phyloP scores from a whole-genome alignment of 2,329 filamentous ascomycete species.

The Clonostachys solani region DNA sequence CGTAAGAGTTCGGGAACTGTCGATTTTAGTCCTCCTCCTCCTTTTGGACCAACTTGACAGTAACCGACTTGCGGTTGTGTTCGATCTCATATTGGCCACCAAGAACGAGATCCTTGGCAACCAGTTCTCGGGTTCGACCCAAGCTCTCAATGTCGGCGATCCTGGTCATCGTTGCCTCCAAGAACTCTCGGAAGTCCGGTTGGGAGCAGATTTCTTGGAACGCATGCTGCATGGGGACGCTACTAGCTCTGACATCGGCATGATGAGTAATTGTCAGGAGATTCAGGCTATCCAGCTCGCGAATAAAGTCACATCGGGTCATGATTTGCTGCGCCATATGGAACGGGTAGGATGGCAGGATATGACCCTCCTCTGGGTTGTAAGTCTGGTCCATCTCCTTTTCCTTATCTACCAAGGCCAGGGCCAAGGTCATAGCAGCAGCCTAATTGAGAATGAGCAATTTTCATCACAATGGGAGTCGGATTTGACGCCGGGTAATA shows the following conservation, averaged over 20 bases:
- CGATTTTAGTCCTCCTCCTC: constrained; percentile 17
- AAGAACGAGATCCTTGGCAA: constrained; percentile 89
- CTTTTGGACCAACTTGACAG: constrained; percentile 36
- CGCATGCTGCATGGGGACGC: constrained; percentile 92
- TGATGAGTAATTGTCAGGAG: constrained; percentile 89
- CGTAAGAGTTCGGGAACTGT: too few species aligned
- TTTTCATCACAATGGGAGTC: not conserved
- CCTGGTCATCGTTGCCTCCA: constrained; percentile 77
- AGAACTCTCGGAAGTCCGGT: constrained; percentile 74
- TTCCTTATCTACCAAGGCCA: constrained; percentile 83
- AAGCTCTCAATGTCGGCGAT: constrained; percentile 93
- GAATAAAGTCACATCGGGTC: constrained; percentile 93
- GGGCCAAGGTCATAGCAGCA: constrained; percentile 89
- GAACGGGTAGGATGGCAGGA: constrained; percentile 75
- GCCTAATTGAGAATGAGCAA: constrained; percentile 43
- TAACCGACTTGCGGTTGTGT: constrained; percentile 29
- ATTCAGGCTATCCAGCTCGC: constrained; percentile 87
- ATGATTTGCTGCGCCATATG: constrained; percentile 87
- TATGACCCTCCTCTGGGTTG: constrained; percentile 62
- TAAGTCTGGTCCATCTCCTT: constrained; percentile 62
- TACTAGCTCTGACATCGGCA: constrained; percentile 86
- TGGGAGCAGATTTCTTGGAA: constrained; percentile 78
- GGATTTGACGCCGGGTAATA: constrained; percentile 11
- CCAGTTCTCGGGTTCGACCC: constrained; percentile 88
- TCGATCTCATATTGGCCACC: constrained; percentile 73